phyloP scores from a whole-genome alignment of 345 rosid genomes.

The Syzygium oleosum region DNA sequence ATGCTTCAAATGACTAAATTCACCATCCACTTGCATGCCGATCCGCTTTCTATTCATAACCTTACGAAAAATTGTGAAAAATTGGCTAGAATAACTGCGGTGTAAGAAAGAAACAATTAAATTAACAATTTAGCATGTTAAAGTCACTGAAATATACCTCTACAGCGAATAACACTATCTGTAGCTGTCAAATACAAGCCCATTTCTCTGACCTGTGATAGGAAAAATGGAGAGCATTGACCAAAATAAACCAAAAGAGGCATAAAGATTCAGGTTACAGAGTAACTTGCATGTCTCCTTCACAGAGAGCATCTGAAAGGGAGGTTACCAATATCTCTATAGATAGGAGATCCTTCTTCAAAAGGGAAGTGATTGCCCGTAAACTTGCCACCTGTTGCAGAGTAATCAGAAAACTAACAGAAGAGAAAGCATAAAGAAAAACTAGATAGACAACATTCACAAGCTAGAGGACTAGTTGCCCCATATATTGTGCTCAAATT shows the following conservation, averaged over 20 bases:
- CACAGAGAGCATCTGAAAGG: background rate
- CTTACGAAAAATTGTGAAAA: background rate
- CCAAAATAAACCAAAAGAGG: background rate
- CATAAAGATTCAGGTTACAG: background rate
- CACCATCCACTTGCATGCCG: background rate
- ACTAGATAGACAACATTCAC: background rate
- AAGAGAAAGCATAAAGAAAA: background rate
- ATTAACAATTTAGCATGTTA: background rate
- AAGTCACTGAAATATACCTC: conserved; percentile 37
- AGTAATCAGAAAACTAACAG: background rate
- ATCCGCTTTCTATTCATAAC: background rate
- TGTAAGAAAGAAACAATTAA: background rate
- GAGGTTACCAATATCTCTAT: conserved; percentile 41
- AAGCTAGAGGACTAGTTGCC: background rate
- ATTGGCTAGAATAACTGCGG: background rate
- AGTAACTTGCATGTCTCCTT: background rate
- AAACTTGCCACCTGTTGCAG: conserved; percentile 53
- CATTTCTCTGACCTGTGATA: conserved; percentile 68
- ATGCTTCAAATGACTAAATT: background rate
- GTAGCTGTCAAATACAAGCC: conserved; percentile 72
- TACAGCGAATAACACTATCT: conserved; percentile 55
- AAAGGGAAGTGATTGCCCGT: conserved; percentile 44
- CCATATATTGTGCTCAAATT: background rate
- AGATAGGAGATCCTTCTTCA: conserved; percentile 48
- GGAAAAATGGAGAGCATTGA: background rate